Evolutionary conservation across 1,139 yeast genomes (phyloP).

Genomic region (Pneumocystis carinii): DNA sequence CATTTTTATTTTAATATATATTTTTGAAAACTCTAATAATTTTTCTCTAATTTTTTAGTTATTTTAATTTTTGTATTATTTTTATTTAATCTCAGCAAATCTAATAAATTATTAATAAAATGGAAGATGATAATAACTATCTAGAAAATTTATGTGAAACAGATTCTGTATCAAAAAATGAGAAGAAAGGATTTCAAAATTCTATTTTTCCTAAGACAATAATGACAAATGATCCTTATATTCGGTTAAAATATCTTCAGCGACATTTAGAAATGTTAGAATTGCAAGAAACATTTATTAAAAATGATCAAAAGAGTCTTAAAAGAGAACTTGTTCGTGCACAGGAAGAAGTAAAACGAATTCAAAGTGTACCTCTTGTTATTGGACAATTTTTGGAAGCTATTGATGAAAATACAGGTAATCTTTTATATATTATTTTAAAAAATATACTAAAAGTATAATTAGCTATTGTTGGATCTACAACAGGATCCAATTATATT

Average conservation of each 20-base stretch:
- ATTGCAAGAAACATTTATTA: slow-evolving; percentile 81
- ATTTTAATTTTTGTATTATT: no score
- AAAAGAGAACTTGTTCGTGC: slow-evolving; percentile 90
- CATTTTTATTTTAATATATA: background rate
- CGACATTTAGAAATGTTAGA: slow-evolving; percentile 71
- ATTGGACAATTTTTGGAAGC: slow-evolving; percentile 98
- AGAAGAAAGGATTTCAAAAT: background rate
- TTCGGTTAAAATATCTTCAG: slow-evolving; percentile 71
- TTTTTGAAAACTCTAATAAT: background rate
- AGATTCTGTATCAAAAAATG: background rate
- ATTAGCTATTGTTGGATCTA: slow-evolving; percentile 62
- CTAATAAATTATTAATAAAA: background rate
- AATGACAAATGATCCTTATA: slow-evolving; percentile 46
- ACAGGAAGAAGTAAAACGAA: slow-evolving; percentile 94
- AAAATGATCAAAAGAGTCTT: slow-evolving; percentile 93
- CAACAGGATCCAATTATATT: slow-evolving; percentile 94
- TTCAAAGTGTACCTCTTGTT: slow-evolving; percentile 92
- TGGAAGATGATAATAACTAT: background rate
- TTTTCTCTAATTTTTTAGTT: no score
- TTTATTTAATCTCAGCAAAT: background rate
- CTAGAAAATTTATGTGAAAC: background rate
- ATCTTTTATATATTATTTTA: background rate
- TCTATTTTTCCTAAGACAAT: background rate
- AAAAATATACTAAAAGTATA: background rate
- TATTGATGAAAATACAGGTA: slow-evolving; percentile 84